Base-by-base conservation (phyloP, 805 yeast species). In the Schizosaccharomyces lindneri region DNA sequence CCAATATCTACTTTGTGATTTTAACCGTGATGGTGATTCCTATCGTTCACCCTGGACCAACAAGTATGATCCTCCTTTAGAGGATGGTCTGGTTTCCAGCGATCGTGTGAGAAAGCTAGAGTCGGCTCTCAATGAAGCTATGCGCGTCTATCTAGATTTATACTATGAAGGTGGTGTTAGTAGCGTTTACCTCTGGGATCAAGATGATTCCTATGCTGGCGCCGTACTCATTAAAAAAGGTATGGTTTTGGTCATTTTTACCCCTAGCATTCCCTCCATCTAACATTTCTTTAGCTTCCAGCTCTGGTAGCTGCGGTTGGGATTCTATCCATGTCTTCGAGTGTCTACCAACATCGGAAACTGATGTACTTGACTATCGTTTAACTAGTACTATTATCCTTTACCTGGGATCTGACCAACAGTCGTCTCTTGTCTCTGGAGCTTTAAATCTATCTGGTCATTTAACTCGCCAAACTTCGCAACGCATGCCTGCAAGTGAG, bases 301-400 rank as follows among this genome's bases (percentile, higher is more conserved):
- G 60, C 15, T 46, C 61, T 59, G 67, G 55, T 29, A 61, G 67
- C 5, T 85, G 89, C 15, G 75, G 77, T 61, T 90, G 98, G 98
- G 95, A 93, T 71, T 81, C 93, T 62, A 85, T 90, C 65, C 97
- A 90, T 71, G 97, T 90, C 9, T 79, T 93, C 65, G 97, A 90
- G 71, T 83, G 83, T 7, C 66, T 66, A 17, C 65, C 67, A 31
- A 72, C 74, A 51, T 74, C 77, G 21, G 57, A 51, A 29, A 21
- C 57, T 3, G 76, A 79, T 6, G 68, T 69, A 24, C 36, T 19
- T 13, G 63, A 62, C 19, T 93, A 90, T 70, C 82, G 82, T 65
- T 73, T 90, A 64, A 90, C 97, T 2, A 82, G 95, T 0, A 87
- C 97, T 0, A 85, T 93, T 48, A 87, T 93, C 59, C 76, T 90